These are phyloP conservation scores for Kwoniella sp. DNA, from an alignment of 768 basidiomycete species.

Conservation along the genomic window DNA sequence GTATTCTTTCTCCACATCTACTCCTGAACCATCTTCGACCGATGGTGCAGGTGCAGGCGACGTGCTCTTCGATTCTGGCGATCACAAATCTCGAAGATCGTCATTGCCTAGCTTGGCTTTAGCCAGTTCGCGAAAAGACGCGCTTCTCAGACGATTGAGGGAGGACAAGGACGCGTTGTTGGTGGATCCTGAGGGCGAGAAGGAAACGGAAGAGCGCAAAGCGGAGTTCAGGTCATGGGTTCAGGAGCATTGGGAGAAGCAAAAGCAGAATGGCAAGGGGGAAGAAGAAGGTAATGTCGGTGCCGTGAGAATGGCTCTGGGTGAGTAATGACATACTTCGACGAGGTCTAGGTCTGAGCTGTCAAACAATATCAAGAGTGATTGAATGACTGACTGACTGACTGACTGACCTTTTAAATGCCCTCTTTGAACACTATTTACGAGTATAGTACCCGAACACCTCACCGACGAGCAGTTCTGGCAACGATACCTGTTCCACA, in stretches of 20 bases:
- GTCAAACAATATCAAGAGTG: too few species aligned
- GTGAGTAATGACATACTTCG: conserved; percentile 25
- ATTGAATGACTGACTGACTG: not conserved
- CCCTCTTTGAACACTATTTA: not conserved
- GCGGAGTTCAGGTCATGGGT: conserved; percentile 44
- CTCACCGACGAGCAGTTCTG: conserved; percentile 53
- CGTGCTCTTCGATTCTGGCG: conserved; percentile 24
- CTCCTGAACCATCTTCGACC: conserved; percentile 27
- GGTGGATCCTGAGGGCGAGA: conserved; percentile 72
- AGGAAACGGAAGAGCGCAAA: conserved; percentile 51
- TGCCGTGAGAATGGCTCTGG: conserved; percentile 46
- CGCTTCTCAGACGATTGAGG: conserved; percentile 70
- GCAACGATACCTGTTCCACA: conserved; percentile 55
- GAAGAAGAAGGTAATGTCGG: conserved; percentile 46
- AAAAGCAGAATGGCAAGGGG: conserved; percentile 25
- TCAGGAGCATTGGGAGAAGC: conserved; percentile 48
- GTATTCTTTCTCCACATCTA: conserved; percentile 69
- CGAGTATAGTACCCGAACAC: conserved; percentile 51
- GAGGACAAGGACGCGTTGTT: conserved; percentile 73
- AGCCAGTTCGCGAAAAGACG: conserved; percentile 66
- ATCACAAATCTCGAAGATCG: conserved; percentile 55
- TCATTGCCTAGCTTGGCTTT: conserved; percentile 36
- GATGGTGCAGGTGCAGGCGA: conserved; percentile 14
- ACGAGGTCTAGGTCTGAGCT: not conserved
- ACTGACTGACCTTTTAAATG: too few species aligned